These are phyloP conservation scores for Symbiotaphrina buchneri DNA, from an alignment of 495 filamentous ascomycete species.

Conservation along the genomic window DNA sequence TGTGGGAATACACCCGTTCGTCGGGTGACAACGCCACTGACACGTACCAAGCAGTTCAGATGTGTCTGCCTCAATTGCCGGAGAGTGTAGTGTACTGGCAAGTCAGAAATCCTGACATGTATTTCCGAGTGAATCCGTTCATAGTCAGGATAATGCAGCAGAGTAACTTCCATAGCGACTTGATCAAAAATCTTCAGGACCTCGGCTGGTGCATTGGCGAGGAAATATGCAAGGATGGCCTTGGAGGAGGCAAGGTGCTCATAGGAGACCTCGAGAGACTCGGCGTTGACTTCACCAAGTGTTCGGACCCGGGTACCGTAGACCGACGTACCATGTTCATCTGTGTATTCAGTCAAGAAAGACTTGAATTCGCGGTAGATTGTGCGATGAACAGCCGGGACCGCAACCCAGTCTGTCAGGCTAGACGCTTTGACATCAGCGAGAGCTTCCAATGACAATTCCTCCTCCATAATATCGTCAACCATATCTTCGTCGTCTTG, in stretches of 20 bases:
- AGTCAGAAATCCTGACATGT: constrained; percentile 87
- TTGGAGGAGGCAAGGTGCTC: constrained; percentile 73
- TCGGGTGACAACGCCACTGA: constrained; percentile 86
- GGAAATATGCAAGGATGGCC: constrained; percentile 93
- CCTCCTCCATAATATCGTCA: constrained; percentile 81
- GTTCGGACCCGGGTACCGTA: constrained; percentile 86
- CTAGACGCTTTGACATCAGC: constrained; percentile 86
- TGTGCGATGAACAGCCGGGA: constrained; percentile 74
- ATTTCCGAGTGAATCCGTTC: constrained; percentile 96
- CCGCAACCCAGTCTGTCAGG: constrained; percentile 82
- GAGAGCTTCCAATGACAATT: constrained; percentile 77
- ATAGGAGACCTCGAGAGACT: constrained; percentile 90
- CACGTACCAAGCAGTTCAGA: constrained; percentile 88
- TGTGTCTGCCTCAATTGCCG: constrained; percentile 91
- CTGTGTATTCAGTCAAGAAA: constrained; percentile 89
- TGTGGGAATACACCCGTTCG: constrained; percentile 97
- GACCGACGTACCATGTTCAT: constrained; percentile 66
- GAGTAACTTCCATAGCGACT: constrained; percentile 83
- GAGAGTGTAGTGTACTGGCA: constrained; percentile 90
- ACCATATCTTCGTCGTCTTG: constrained; percentile 74
- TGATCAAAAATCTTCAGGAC: constrained; percentile 93
- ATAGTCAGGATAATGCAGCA: constrained; percentile 93
- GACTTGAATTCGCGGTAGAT: constrained; percentile 93
- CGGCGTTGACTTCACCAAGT: constrained; percentile 88
- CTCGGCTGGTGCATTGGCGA: constrained; percentile 86